phyloP scores from a whole-genome alignment of 164 flowering plant genomes.

The Kingdonia uniflora region DNA sequence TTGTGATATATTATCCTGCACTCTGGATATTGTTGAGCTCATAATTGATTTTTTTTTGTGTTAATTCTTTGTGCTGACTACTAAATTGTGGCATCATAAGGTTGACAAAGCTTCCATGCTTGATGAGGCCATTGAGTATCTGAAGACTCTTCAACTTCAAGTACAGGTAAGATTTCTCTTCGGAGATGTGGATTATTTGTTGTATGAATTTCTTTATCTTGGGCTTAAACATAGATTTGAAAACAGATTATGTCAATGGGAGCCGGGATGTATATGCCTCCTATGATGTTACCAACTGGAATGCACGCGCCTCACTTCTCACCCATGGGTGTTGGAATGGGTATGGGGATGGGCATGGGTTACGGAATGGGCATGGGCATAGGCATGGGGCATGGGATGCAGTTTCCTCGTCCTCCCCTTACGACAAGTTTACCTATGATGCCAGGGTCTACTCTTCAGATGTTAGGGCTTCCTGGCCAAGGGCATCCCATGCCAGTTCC shows the following conservation, averaged over 20 bases:
- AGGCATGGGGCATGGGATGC: constrained; percentile 63
- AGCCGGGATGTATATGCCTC: constrained; percentile 44
- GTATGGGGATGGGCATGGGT: constrained; percentile 42
- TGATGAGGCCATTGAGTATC: constrained; percentile 75
- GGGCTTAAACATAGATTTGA: neutral
- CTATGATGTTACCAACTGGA: constrained; percentile 67
- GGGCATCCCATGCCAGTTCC: constrained; percentile 45
- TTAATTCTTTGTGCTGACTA: no score
- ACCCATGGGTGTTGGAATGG: constrained; percentile 58
- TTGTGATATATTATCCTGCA: no score
- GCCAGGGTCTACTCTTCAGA: constrained; percentile 37
- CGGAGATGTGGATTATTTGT: neutral
- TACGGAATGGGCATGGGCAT: constrained; percentile 68
- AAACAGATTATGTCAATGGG: constrained; percentile 57
- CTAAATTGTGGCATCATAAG: no score
- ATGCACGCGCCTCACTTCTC: constrained; percentile 46
- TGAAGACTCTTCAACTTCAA: constrained; percentile 77
- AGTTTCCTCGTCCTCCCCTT: constrained; percentile 16
- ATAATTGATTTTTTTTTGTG: no score
- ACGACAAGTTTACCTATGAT: constrained; percentile 34
- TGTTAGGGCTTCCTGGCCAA: constrained; percentile 50
- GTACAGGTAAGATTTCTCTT: constrained; percentile 37
- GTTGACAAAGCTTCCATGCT: constrained; percentile 74
- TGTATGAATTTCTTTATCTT: neutral
- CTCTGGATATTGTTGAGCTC: no score